Conservation (phyloP, 169 alveolate genomes). For the Perkinsus chesapeaki region DNA sequence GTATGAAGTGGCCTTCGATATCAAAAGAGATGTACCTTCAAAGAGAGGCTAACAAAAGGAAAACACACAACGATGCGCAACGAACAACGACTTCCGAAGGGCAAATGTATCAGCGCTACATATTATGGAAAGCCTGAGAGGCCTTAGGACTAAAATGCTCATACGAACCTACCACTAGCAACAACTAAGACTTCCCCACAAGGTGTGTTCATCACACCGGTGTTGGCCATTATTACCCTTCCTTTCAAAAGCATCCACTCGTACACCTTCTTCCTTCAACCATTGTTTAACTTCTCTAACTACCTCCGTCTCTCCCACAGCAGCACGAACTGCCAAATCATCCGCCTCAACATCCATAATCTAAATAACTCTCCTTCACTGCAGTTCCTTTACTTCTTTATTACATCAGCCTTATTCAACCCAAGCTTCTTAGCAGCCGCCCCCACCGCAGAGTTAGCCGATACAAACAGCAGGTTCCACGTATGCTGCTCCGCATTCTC, state of each 20-base stretch:
- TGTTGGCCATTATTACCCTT: slow-evolving; percentile 36
- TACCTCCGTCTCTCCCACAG: slow-evolving; percentile 84
- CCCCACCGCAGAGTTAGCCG: slow-evolving; percentile 81
- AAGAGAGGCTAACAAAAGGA: too few species aligned
- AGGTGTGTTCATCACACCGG: neutral
- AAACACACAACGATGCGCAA: too few species aligned
- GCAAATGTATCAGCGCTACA: too few species aligned
- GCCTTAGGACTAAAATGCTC: too few species aligned
- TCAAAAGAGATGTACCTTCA: neutral
- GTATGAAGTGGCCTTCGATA: neutral
- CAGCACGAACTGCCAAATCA: slow-evolving; percentile 71
- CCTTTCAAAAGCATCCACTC: slow-evolving; percentile 65
- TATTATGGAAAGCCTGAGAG: neutral
- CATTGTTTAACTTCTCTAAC: slow-evolving; percentile 85
- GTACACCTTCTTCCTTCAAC: slow-evolving; percentile 82
- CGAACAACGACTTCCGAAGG: too few species aligned
- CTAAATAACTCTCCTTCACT: slow-evolving; percentile 28
- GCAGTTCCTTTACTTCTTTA: slow-evolving; percentile 53
- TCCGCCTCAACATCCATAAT: neutral
- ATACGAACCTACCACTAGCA: too few species aligned
- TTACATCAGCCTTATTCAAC: slow-evolving; percentile 63
- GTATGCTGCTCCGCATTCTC: slow-evolving; percentile 65
- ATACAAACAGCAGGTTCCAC: slow-evolving; percentile 91
- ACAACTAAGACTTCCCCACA: neutral
- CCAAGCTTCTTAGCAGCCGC: slow-evolving; percentile 69